Conservation (phyloP, 225 moss, liverwort and hornwort species). For the Thuidium tamariscinum region DNA sequence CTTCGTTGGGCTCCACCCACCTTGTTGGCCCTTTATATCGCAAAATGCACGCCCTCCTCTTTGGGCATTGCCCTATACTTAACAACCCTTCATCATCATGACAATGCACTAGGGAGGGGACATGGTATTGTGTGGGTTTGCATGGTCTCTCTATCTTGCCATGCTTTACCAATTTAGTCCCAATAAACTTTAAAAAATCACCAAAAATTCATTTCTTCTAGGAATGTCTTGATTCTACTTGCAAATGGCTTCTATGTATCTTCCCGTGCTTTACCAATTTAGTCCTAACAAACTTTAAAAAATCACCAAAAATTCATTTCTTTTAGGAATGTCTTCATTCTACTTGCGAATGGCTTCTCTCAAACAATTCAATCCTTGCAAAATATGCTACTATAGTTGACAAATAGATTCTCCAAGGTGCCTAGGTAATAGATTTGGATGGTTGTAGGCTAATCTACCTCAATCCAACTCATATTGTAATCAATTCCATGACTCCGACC, state of each 20-base stretch:
- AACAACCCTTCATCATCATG: background rate
- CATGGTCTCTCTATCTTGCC: background rate
- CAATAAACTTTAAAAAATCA: background rate
- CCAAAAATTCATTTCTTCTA: background rate
- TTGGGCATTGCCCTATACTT: background rate
- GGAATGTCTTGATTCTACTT: background rate
- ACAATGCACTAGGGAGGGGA: background rate
- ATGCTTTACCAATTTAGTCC: background rate
- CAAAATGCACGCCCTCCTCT: too few species aligned
- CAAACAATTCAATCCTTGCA: background rate
- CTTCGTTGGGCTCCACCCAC: too few species aligned
- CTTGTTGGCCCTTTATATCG: too few species aligned
- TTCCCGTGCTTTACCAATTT: too few species aligned
- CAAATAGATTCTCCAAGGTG: background rate
- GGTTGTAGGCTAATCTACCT: background rate
- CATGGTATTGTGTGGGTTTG: accelerated
- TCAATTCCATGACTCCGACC: background rate
- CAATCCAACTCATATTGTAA: background rate
- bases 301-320: too few species aligned
- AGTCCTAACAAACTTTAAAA: too few species aligned
- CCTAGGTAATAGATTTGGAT: background rate
- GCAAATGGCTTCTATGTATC: background rate
- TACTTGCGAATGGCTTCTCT: background rate
- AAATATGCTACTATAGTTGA: background rate
- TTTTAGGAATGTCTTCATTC: too few species aligned